Conservation (phyloP, 1,284 basidiomycete genomes). For the Peniophora sp. region DNA sequence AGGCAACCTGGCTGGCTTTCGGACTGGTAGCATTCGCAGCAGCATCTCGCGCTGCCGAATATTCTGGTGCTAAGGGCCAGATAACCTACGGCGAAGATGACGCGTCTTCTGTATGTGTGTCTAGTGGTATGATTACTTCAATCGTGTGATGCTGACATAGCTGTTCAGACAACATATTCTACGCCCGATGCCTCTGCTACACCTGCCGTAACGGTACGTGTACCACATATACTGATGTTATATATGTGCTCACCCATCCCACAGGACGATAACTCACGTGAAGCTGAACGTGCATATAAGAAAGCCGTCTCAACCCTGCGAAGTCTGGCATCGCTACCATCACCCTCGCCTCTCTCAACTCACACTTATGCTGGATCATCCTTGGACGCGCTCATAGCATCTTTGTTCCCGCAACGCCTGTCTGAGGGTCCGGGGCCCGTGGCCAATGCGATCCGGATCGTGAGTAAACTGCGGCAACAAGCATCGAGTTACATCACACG, state of each 20-base stretch:
- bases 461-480: constrained; percentile 51
- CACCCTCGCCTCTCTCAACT: constrained; percentile 45
- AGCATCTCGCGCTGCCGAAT: constrained; percentile 27
- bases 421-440: constrained; percentile 67
- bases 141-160: too few relatives aligned
- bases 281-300: constrained; percentile 64
- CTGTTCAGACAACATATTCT: not conserved
- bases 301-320: constrained; percentile 59
- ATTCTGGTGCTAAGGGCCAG: constrained; percentile 5
- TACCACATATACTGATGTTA: not conserved
- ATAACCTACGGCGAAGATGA: not conserved
- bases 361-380: constrained; percentile 11
- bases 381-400: not conserved
- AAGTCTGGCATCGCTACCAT: constrained; percentile 49
- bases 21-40: constrained; percentile 42
- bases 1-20: constrained; percentile 56
- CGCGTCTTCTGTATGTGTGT: not conserved
- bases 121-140: not conserved
- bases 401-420: constrained; percentile 17
- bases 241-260: not conserved
- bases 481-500: constrained; percentile 33
- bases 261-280: not conserved
- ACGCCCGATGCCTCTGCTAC: not conserved
- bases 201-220: not conserved
- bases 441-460: constrained; percentile 57